These are phyloP conservation scores for Fomitopsis palustris DNA, from an alignment of 1,284 basidiomycete genomes.

Conservation along the genomic window DNA sequence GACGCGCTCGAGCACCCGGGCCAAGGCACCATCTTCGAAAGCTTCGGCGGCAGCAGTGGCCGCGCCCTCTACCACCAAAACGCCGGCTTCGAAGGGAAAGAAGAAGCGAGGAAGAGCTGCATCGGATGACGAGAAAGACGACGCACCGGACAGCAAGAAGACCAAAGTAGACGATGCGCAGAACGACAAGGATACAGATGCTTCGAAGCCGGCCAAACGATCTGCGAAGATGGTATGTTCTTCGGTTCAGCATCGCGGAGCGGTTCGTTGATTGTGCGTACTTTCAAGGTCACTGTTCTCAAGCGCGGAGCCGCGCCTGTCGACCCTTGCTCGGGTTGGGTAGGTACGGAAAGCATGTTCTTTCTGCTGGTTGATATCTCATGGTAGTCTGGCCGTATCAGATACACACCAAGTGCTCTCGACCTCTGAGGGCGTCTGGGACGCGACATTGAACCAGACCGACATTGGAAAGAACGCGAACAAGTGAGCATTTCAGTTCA, in stretches of 20 bases:
- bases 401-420: conserved; percentile 56
- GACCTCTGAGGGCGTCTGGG: conserved; percentile 49
- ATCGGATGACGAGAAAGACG: conserved; percentile 22
- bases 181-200: conserved; percentile 20
- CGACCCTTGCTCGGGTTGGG: conserved; percentile 44
- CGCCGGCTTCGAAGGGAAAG: conserved; percentile 14
- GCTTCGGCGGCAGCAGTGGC: conserved; percentile 7
- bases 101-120: conserved; percentile 19
- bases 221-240: conserved; percentile 33
- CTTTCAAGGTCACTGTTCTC: conserved; percentile 46
- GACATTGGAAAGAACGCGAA: conserved; percentile 59
- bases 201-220: conserved; percentile 21
- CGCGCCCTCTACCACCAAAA: conserved; percentile 5
- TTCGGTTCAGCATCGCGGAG: conserved; percentile 2
- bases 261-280: conserved; percentile 4
- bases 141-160: conserved; percentile 35
- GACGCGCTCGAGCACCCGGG: conserved; percentile 18
- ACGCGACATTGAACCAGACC: conserved; percentile 71
- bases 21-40: conserved; percentile 20
- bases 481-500: conserved; percentile 38
- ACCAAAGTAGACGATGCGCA: conserved; percentile 26
- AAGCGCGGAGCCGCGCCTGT: conserved; percentile 62
- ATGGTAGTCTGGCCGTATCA: conserved; percentile 15
- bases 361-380: background rate
- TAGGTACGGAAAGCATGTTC: conserved; percentile 38